Evolutionary conservation across 345 rosid genomes (phyloP), one percentile per base, ranked within the genome.

Genomic region (Cardamine chenopodiifolia): DNA sequence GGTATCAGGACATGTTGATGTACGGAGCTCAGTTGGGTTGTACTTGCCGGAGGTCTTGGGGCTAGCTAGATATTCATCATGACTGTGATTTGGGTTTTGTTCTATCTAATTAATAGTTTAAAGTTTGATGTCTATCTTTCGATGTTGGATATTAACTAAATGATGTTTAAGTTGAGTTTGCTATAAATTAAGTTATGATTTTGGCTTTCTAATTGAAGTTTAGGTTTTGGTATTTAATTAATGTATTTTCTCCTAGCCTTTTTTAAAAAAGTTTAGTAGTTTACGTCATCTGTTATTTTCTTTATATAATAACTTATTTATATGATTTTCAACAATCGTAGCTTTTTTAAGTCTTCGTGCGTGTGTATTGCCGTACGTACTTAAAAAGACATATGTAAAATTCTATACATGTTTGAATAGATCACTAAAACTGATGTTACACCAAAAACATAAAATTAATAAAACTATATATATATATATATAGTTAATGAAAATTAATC

Each of bases 1-100:
- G 49, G 1, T 78, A 65, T 65, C 77, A 78, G n/a, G 77, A 78
- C 11, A 65, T 40, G 72, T 64, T 65, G 52, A 78, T 57, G 77
- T 78, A 49, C 73, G 81, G 77, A 50, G 8, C 18, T 71, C 75
- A 70, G 53, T 7, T 65, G 8, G 81, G 69, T 0, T 71, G 72
- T 71, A 49, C 57, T 66, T 66, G 42, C 73, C 57, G 62, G 12
- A 65, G 31, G 40, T 50, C 76, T 31, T 65, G 62, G 62, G 77
- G 71, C 6, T 76, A 76, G 40, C 25, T 54, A 37, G 28, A 52
- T 60, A 37, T 14, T 52, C 8, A n/a, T 52, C 39, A 31, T 53
- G 12, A n/a, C 29, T 37, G 20, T 75, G 34, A 39, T 58, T 34
- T 18, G 44, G 52, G 13, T 25, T 13, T 57, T 8, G 12, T 69